These are phyloP conservation scores for Oryza meridionalis DNA, from an alignment of 176 grass and related monocot species.

Conservation along the genomic window DNA sequence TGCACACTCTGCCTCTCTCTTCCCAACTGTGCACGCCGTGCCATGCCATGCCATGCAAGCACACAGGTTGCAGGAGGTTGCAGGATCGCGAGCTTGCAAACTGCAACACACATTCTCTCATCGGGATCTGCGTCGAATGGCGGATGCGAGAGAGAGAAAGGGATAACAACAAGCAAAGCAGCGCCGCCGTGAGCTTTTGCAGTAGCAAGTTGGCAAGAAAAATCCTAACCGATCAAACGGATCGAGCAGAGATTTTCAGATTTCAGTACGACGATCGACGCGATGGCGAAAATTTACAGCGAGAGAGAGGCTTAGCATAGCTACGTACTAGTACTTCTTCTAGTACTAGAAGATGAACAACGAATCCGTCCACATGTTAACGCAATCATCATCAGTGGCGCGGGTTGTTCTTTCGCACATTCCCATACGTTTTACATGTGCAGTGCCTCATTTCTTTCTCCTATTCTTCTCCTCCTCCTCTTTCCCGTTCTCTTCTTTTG, in stretches of 20 bases:
- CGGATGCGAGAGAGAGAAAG: not conserved
- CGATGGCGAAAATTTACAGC: not conserved
- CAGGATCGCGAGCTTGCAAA: not conserved
- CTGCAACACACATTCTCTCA: not conserved
- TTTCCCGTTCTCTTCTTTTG: conserved; percentile 5
- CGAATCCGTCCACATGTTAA: conserved; percentile 25
- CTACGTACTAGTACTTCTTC: too few relatives aligned
- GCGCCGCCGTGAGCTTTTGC: not conserved
- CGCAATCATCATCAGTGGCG: conserved; percentile 31
- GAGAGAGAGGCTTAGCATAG: not conserved
- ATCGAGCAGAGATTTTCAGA: not conserved
- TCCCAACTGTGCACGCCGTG: too few relatives aligned
- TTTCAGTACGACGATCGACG: not conserved
- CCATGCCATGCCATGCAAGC: not conserved
- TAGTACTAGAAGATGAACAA: not conserved
- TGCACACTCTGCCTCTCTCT: not conserved
- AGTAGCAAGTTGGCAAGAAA: not conserved
- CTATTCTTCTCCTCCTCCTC: not conserved
- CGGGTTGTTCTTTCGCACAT: conserved; percentile 33
- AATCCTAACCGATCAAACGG: not conserved
- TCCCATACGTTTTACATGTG: conserved; percentile 37
- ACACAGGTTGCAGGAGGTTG: not conserved
- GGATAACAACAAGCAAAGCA: not conserved
- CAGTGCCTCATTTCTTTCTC: not conserved
- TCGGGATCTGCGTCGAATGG: conserved; percentile 32